phyloP scores from a whole-genome alignment of 345 rosid species.

The Eucalyptus sideroxylon region DNA sequence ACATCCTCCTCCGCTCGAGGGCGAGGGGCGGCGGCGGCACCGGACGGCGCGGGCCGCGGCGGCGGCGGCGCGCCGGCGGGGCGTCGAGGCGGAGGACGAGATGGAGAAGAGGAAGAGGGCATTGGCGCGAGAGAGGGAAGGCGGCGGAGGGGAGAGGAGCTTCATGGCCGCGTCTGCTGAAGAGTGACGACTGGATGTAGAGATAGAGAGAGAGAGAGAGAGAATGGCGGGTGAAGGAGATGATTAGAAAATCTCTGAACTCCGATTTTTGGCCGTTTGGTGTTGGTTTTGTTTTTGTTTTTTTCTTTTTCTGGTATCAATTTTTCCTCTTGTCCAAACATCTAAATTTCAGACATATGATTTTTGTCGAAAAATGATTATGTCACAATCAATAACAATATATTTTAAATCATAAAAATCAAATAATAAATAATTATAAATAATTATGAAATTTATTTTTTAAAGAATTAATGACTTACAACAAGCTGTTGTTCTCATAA shows the following conservation, averaged over 20 bases:
- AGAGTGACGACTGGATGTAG: neutral
- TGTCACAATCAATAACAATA: too few species aligned
- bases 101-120: constrained; percentile 6
- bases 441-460: rapidly evolving
- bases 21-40: neutral
- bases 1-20: neutral
- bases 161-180: constrained; percentile 5
- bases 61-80: constrained; percentile 2
- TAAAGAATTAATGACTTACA: rapidly evolving
- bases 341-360: neutral
- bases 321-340: neutral
- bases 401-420: too few species aligned
- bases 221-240: neutral
- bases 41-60: constrained; percentile 2
- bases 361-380: neutral
- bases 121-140: constrained; percentile 13
- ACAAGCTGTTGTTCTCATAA: rapidly evolving
- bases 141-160: constrained; percentile 24
- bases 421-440: too few species aligned
- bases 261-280: neutral
- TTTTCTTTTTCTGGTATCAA: neutral
- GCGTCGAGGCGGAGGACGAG: constrained; percentile 3
- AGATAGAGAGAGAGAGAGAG: neutral
- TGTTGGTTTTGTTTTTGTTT: neutral
- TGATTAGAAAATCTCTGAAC: neutral